Evolutionary conservation across 176 grass and related monocot genomes (phyloP).

Genomic region (Ananas comosus): DNA sequence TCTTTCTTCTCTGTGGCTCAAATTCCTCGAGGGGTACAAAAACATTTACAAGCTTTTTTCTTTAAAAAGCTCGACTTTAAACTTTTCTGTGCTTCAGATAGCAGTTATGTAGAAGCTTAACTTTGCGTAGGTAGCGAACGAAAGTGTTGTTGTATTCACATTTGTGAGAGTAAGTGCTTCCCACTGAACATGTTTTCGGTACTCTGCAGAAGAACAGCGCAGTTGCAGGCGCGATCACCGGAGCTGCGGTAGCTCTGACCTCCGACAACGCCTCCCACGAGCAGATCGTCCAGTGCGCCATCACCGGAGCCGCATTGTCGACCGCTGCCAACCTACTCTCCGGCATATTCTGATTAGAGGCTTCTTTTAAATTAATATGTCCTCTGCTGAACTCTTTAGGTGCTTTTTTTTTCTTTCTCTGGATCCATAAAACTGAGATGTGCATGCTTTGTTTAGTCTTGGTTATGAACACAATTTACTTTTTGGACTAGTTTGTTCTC

Average conservation of each 20-base stretch:
- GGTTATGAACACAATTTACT: too few species aligned
- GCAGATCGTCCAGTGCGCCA: constrained; percentile 61
- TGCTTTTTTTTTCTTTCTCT: too few species aligned
- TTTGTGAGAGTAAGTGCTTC: neutral
- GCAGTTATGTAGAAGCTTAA: too few species aligned
- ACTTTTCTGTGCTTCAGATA: too few species aligned
- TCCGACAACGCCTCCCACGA: constrained; percentile 50
- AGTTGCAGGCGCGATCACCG: constrained; percentile 61
- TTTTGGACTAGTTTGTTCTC: too few species aligned
- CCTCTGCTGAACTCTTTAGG: too few species aligned
- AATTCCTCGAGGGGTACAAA: neutral
- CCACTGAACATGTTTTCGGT: neutral
- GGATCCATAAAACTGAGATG: too few species aligned
- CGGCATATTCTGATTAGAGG: constrained; percentile 51
- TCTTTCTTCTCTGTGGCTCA: neutral
- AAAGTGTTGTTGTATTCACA: neutral
- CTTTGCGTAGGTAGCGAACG: too few species aligned
- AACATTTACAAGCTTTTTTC: neutral
- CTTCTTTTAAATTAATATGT: neutral
- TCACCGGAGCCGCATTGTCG: constrained; percentile 74
- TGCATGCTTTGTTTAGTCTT: too few species aligned
- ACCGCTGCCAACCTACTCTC: constrained; percentile 69
- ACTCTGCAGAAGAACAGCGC: constrained; percentile 63
- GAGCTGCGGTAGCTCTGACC: constrained; percentile 56
- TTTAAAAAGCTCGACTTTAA: too few species aligned